Conservation (phyloP, 2,329 filamentous ascomycete genomes). For the Falciphora oryzae region DNA sequence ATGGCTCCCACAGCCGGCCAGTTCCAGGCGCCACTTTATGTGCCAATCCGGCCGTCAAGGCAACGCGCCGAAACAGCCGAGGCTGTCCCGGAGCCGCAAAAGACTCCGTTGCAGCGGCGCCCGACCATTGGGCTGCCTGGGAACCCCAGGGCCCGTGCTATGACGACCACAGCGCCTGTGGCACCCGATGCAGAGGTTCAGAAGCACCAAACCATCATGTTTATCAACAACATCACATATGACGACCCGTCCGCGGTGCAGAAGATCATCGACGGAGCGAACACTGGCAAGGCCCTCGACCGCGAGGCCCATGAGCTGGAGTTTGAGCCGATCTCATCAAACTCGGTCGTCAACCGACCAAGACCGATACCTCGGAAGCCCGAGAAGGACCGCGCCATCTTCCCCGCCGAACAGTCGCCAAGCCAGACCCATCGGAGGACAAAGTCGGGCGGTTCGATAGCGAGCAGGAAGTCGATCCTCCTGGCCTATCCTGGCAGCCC, state of each 20-base stretch:
- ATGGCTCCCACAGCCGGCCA: conserved; percentile 7
- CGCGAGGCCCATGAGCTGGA: conserved; percentile 7
- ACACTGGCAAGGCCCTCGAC: conserved; percentile 19
- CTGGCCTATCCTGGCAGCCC: conserved; percentile 38
- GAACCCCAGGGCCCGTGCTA: conserved; percentile 34
- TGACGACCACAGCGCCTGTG: conserved; percentile 13
- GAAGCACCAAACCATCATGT: conserved; percentile 45
- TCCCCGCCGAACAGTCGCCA: conserved; percentile 38
- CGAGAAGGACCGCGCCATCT: conserved; percentile 39
- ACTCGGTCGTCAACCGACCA: conserved; percentile 48
- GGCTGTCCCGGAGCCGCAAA: conserved; percentile 26
- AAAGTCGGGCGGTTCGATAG: conserved; percentile 43
- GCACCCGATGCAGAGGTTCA: conserved; percentile 3
- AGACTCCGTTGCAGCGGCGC: conserved; percentile 37
- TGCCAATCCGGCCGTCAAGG: conserved; percentile 26
- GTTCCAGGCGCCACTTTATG: conserved; percentile 8
- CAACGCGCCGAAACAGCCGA: conserved; percentile 23
- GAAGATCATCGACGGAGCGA: conserved; percentile 41
- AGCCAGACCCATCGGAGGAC: conserved; percentile 38
- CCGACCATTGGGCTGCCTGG: conserved; percentile 41
- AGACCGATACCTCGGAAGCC: conserved; percentile 48
- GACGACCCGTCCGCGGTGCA: conserved; percentile 44
- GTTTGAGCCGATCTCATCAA: conserved; percentile 14
- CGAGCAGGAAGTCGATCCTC: conserved; percentile 40
- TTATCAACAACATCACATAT: conserved; percentile 51